phyloP scores from a whole-genome alignment of 306 rosid genomes.

The Oxytropis ochrocephala region DNA sequence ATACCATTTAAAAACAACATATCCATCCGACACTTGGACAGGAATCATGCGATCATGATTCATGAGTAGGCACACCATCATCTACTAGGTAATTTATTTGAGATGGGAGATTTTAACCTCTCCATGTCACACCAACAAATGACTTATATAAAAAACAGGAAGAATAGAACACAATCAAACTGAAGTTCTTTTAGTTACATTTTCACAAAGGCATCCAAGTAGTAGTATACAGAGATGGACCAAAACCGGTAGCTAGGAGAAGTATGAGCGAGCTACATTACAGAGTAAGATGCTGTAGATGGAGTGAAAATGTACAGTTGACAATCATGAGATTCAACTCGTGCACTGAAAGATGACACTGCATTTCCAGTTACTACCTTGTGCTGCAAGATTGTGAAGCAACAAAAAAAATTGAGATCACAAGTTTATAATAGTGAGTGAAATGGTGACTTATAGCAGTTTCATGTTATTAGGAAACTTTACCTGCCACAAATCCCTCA shows the following conservation, averaged over 20 bases:
- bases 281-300: constrained; percentile 23
- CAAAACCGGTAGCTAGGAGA: not conserved
- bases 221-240: not conserved
- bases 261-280: constrained; percentile 23
- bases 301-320: constrained; percentile 56
- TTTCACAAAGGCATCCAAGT: not conserved
- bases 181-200: not conserved
- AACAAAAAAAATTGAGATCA: constrained; percentile 15
- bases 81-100: constrained; percentile 3
- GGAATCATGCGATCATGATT: constrained; percentile 12
- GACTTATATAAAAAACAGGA: not conserved
- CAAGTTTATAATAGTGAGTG: not conserved
- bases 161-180: not conserved
- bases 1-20: not conserved
- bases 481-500: constrained; percentile 95
- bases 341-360: constrained; percentile 57
- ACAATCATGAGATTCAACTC: constrained; percentile 59
- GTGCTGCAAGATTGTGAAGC: constrained; percentile 52
- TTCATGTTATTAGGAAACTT: constrained; percentile 11
- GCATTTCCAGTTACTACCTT: constrained; percentile 36
- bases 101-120: not conserved
- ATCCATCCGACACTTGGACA: constrained; percentile 4
- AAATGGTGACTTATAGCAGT: not conserved
- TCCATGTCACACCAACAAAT: not conserved
- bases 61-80: not conserved